phyloP scores from a whole-genome alignment of 176 grass and related monocot genomes.

The Leersia perrieri region DNA sequence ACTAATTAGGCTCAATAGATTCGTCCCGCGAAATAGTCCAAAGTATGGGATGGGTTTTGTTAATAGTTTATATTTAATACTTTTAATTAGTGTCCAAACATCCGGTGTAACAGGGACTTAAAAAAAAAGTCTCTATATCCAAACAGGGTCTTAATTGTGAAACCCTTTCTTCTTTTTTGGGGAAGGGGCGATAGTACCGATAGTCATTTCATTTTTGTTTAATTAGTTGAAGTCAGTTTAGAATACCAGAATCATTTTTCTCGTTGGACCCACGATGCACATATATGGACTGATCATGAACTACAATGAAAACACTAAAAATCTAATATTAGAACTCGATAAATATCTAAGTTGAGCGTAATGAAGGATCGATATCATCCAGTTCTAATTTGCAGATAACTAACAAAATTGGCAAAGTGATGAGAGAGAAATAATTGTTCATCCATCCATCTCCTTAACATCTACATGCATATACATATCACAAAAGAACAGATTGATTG shows the following conservation, averaged over 20 bases:
- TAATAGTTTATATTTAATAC: no score
- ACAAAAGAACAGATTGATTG: neutral
- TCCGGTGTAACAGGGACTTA: no score
- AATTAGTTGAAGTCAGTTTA: neutral
- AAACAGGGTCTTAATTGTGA: no score
- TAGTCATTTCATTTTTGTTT: no score
- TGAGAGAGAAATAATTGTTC: neutral
- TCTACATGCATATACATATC: neutral
- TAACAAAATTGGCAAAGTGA: neutral
- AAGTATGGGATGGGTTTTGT: no score
- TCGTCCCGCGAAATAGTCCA: no score
- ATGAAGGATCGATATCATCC: neutral
- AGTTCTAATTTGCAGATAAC: neutral
- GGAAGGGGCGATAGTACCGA: no score
- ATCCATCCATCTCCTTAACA: neutral
- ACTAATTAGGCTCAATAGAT: no score
- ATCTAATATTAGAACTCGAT: neutral
- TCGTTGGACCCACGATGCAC: neutral
- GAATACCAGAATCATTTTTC: neutral
- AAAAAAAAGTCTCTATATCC: no score
- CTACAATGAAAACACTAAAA: no score
- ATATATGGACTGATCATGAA: no score
- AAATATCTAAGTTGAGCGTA: neutral
- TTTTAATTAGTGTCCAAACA: no score
- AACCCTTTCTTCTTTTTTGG: neutral